Base-by-base conservation (phyloP, 129 eudicot species). In the Artemisia annua region DNA sequence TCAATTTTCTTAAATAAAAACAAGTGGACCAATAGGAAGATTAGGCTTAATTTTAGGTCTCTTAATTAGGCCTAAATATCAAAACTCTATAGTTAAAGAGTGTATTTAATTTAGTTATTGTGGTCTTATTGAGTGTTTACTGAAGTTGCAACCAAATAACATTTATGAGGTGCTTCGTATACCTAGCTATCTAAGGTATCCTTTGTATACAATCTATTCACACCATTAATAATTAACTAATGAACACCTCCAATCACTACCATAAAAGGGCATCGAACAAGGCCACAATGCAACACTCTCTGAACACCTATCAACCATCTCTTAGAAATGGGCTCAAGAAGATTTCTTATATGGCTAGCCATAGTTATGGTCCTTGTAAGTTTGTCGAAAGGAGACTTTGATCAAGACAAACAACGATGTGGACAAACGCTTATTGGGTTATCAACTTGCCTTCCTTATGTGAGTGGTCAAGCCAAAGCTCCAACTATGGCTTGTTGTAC, bases 401-500 rank as follows among this genome's bases (percentile, higher is more conserved):
- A 50, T 0, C 66, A 85, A 75, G 97, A 91, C 66, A 86, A 67
- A 43, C 18, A 75, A 12, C 63, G 80, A 57, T 91, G 97, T 72
- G 79, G 57, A 0, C 22, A 63, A n/a, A 85, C 81, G 10, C 69
- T 88, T 10, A 43, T 74, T 0, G 90, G 83, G 26, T 75, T 88
- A 28, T 75, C 75, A 4, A 79, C 87, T 0, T 91, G 97, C 72
- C 89, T 91, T n/a, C 77, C 91, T 16, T 91, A 88, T 57, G 95
- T 82, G 3, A 55, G 86, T 8, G 86, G 86, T 8, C 56, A 78
- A 13, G 86, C 90, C 10, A 91, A 86, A 69, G 74, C 84, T 17
- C 97, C 97, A 16, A 84, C 95, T 28, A 16, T 55, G 43, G 88
- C 84, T 17, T 91, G 97, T 66, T 91, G 97, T 67, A 46, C 53